Evolutionary conservation across 2,329 filamentous ascomycete species (phyloP).

Genomic region (Cercospora zeina): DNA sequence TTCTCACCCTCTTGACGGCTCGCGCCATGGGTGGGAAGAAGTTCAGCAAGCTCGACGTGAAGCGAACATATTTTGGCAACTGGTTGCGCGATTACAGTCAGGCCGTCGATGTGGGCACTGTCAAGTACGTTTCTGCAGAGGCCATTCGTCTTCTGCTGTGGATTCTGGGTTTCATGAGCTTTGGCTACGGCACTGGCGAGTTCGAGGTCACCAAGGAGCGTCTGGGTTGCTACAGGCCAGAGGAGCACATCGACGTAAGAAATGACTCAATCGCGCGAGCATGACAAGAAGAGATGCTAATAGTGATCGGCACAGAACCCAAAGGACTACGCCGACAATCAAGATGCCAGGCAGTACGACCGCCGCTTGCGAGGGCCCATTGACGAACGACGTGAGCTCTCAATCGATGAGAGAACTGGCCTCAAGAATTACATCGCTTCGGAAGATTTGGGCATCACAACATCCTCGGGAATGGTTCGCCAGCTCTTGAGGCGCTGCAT

Average conservation of each 20-base stretch:
- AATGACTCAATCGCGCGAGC: neutral
- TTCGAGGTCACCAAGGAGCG: constrained; percentile 80
- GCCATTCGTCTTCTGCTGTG: constrained; percentile 87
- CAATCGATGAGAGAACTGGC: constrained; percentile 65
- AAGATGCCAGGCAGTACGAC: constrained; percentile 82
- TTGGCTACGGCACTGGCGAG: constrained; percentile 79
- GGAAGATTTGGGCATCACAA: constrained; percentile 74
- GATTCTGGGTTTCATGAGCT: constrained; percentile 85
- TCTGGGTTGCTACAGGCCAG: constrained; percentile 74
- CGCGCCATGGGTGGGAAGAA: constrained; percentile 70
- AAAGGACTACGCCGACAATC: constrained; percentile 84
- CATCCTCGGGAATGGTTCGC: constrained; percentile 74
- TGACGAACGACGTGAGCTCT: constrained; percentile 74
- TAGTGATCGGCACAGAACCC: constrained; percentile 47
- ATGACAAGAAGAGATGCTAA: neutral
- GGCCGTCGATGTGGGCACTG: constrained; percentile 86
- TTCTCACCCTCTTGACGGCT: constrained; percentile 55
- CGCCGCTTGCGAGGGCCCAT: constrained; percentile 71
- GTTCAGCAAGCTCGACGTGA: constrained; percentile 78
- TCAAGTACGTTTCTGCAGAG: constrained; percentile 87
- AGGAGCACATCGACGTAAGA: constrained; percentile 1
- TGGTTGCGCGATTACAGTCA: constrained; percentile 94
- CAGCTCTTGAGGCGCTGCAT: constrained; percentile 72
- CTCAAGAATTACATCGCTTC: constrained; percentile 91
- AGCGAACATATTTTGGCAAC: constrained; percentile 93